Base-by-base conservation (phyloP, 345 rosid genomes). In the Rhodamnia argentea region DNA sequence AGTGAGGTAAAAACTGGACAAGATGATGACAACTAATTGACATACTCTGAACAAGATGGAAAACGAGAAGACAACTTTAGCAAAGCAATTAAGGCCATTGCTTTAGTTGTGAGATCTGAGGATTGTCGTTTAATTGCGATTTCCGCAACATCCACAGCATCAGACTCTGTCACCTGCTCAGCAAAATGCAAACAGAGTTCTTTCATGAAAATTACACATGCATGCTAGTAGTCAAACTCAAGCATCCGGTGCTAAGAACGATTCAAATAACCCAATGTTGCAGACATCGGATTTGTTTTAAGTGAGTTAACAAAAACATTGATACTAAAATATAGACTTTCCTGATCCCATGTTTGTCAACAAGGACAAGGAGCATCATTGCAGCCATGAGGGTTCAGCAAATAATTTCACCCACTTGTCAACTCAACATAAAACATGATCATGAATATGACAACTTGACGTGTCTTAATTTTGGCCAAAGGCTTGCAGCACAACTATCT, bases 51-150 rank as follows among this genome's bases (percentile, higher is more conserved):
- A 89, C 94, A 91, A 84, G 99, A 93, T 89, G 99, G 96, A 83
- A 97, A 97, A 84, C 98, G 98, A n/a, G 98, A 97, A 88, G 99
- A 97, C 64, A 97, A 94, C 91, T 97, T 97, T 88, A 97, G 90
- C 55, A 96, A 90, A 89, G 98, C 96, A 89, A 95, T 88, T 90
- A 96, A 89, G 88, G 98, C 99, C 99, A 96, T 97, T 18, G 98
- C 92, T 92, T 94, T 97, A 50, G 99, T 96, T 24, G 93, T 91
- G 87, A 95, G 90, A 93, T 98, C 98, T 24, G 94, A 92, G 86
- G 86, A 86, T 89, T 96, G 95, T 82, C 87, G 92, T 88, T 92
- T 94, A 82, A 96, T 88, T 74, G 96, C 93, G 82, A 87, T 90
- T 93, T 96, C 98, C 55, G 93, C 87, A 85, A 92, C 94, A 91